Evolutionary conservation across 75 land plant genomes (phyloP), one percentile per base, ranked within the genome.

Genomic region (Picea glauca): DNA sequence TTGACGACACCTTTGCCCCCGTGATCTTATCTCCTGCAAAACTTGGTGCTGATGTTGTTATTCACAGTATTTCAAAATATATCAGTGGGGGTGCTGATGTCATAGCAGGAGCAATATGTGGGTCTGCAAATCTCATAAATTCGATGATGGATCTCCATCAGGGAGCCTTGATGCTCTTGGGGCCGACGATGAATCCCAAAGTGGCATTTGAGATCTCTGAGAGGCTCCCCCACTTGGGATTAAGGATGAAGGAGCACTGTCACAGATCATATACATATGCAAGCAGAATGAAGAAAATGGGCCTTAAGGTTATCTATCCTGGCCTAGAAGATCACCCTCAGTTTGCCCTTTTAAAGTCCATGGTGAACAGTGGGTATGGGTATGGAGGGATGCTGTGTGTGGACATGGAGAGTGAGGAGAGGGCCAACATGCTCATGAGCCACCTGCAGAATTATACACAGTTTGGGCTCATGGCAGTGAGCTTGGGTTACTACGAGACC

Each of bases 141-240:
- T 82, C 93, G 14, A 91, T 95, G 96, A 93, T 93, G 96, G 96
- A 87, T 83, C 91, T 95, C 6, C 94, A 91, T 20, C 91, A 95
- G 77, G 98, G 98, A 17, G 75, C 96, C 14, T 85, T 95, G 33
- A 93, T 95, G 94, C 92, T 95, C 0, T 87, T 95, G 3, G 98
- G 98, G 31, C 98, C 98, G 20, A 95, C 98, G 13, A 95, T 95
- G 98, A 93, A 95, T 78, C 84, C 98, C 20, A 94, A 93, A 75
- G 89, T 95, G 18, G 98, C 98, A 7, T 95, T 91, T 72, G 95
- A 95, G 58, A 81, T 95, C 7, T 88, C 98, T 4, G 89, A 87
- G 77, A 82, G 98, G 40, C 86, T 95, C 33, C 93, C 98, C 23
- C 98, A 95, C 82, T 78, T 95, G 73, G 82, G 85, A 77, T 78